Evolutionary conservation across 2,329 filamentous ascomycete genomes (phyloP).

Genomic region (Colletotrichum echinochloae): DNA sequence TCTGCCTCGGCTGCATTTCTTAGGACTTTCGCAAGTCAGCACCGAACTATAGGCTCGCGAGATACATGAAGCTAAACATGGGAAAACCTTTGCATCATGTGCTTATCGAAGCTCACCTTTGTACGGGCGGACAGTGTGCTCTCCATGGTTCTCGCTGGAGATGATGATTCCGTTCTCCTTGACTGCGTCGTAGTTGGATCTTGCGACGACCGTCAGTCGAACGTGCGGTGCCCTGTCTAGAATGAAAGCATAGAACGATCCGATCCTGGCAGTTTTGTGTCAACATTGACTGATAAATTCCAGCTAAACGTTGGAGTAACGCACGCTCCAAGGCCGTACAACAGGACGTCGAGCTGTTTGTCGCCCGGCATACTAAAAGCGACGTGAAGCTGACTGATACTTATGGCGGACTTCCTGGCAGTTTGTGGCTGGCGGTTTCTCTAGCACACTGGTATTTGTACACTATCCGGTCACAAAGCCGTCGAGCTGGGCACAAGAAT

Average conservation of each 20-base stretch:
- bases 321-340: constrained; percentile 67
- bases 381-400: background rate
- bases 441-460: constrained; percentile 25
- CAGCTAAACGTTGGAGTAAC: constrained; percentile 42
- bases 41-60: too few species aligned
- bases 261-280: constrained; percentile 55
- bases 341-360: constrained; percentile 51
- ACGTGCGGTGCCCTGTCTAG: constrained; percentile 57
- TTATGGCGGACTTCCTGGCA: background rate
- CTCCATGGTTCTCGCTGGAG: constrained; percentile 66
- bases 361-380: constrained; percentile 40
- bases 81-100: too few species aligned
- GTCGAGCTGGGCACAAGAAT: background rate
- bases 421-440: background rate
- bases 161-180: constrained; percentile 64
- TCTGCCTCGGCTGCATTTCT: constrained; percentile 59
- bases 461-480: background rate
- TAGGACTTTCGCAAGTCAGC: constrained; percentile 52
- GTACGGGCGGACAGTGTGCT: constrained; percentile 62
- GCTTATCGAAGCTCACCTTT: constrained; percentile 47
- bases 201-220: constrained; percentile 69
- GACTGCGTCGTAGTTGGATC: constrained; percentile 70
- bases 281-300: background rate
- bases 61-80: too few species aligned
- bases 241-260: constrained; percentile 69